Conservation (phyloP, 768 basidiomycete species). For the Cyclocybe aegerita region DNA sequence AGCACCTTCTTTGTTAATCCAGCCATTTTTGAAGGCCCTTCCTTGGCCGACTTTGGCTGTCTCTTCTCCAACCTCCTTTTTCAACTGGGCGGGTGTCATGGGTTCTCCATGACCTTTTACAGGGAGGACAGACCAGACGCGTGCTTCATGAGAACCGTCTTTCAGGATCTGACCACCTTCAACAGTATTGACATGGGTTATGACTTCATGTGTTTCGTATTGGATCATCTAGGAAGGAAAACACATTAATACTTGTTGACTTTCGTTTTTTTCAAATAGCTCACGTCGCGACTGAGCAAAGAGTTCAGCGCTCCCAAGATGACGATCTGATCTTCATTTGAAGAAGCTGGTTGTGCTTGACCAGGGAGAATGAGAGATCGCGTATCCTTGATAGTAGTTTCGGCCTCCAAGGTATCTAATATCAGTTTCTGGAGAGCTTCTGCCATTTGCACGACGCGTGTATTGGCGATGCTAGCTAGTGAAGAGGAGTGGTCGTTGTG, state of each 20-base stretch:
- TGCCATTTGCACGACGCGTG: constrained; percentile 45
- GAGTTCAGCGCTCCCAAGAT: constrained; percentile 93
- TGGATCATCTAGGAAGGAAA: constrained; percentile 66
- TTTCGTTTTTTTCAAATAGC: constrained; percentile 18
- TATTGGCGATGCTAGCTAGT: neutral
- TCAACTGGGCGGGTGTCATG: constrained; percentile 65
- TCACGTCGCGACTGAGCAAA: constrained; percentile 79
- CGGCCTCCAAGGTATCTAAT: constrained; percentile 65
- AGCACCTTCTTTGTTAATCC: constrained; percentile 90
- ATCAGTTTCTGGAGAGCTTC: constrained; percentile 80
- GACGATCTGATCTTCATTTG: constrained; percentile 77
- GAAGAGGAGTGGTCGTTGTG: constrained; percentile 18
- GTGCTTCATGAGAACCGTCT: constrained; percentile 91
- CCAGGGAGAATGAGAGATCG: constrained; percentile 68
- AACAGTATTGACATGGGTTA: constrained; percentile 70
- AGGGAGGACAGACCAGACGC: constrained; percentile 88
- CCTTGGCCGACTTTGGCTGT: constrained; percentile 92
- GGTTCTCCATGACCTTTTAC: constrained; percentile 67
- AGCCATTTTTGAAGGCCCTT: constrained; percentile 94
- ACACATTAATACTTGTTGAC: neutral
- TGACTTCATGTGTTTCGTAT: constrained; percentile 75
- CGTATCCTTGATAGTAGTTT: constrained; percentile 63
- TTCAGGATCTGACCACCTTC: constrained; percentile 81
- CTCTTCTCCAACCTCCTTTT: constrained; percentile 80
- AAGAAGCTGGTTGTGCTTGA: constrained; percentile 50